Evolutionary conservation across 2,329 filamentous ascomycete genomes (phyloP).

Genomic region (Lachnellula subtilissima): DNA sequence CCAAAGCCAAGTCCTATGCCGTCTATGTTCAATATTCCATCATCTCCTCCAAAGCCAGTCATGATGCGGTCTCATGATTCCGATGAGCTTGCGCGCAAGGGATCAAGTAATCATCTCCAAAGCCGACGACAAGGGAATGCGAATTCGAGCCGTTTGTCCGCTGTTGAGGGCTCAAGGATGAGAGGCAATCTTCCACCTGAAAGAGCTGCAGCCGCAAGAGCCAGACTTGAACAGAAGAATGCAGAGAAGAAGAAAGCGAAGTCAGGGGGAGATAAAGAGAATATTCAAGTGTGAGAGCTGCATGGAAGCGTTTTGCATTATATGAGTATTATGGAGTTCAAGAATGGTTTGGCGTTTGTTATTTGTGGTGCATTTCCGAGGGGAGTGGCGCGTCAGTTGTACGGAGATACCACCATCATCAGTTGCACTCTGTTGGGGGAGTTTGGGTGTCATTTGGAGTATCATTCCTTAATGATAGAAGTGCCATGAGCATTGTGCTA

Average conservation of each 20-base stretch:
- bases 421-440: constrained; percentile 1
- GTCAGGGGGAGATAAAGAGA: constrained; percentile 22
- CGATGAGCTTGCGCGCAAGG: constrained; percentile 12
- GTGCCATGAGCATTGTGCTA: no score
- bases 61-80: constrained; percentile 16
- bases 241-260: constrained; percentile 26
- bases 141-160: constrained; percentile 18
- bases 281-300: constrained; percentile 11
- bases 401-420: constrained; percentile 8
- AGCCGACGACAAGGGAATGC: constrained; percentile 4
- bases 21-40: constrained; percentile 27
- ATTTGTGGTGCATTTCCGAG: neutral
- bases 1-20: constrained; percentile 22
- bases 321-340: neutral
- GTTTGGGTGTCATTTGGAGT: neutral
- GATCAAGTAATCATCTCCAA: constrained; percentile 12
- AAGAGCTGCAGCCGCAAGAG: constrained; percentile 32
- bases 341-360: neutral
- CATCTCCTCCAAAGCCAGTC: constrained; percentile 26
- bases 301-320: neutral
- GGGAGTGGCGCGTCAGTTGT: neutral
- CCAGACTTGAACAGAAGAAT: constrained; percentile 29
- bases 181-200: constrained; percentile 28
- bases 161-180: constrained; percentile 16
- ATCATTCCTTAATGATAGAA: neutral